Conservation (phyloP, 2,329 filamentous ascomycete species). For the Sodiomyces alkalinus region DNA sequence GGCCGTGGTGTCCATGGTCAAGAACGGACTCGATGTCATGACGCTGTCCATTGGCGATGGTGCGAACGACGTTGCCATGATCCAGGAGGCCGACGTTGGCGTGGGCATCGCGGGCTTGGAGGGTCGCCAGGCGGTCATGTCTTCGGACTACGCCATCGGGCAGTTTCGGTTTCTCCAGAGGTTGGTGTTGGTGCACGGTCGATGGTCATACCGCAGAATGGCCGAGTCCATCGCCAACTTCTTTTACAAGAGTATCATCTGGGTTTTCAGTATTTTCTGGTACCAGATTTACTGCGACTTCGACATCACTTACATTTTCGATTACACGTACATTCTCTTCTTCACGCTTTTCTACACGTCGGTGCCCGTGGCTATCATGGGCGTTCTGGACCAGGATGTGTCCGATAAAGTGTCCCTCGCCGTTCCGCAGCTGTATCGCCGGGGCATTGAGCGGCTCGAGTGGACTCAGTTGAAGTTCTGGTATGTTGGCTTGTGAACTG, state of each 20-base stretch:
- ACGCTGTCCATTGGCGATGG: constrained; percentile 87
- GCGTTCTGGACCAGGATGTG: constrained; percentile 93
- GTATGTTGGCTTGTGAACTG: constrained; percentile 34
- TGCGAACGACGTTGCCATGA: constrained; percentile 95
- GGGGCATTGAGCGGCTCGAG: constrained; percentile 89
- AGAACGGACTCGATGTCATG: constrained; percentile 88
- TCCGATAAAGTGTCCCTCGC: constrained; percentile 85
- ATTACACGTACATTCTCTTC: constrained; percentile 93
- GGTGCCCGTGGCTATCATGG: constrained; percentile 85
- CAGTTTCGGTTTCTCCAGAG: constrained; percentile 83
- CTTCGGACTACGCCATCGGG: constrained; percentile 86
- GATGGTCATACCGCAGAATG: constrained; percentile 91
- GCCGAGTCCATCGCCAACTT: constrained; percentile 95
- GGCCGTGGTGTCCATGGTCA: constrained; percentile 91
- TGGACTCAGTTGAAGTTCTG: constrained; percentile 97
- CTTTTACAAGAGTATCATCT: constrained; percentile 99
- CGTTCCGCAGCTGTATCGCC: constrained; percentile 87
- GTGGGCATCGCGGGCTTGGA: constrained; percentile 91
- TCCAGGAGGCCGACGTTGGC: constrained; percentile 92
- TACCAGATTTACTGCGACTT: constrained; percentile 93
- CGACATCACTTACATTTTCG: constrained; percentile 92
- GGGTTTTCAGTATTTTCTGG: constrained; percentile 95
- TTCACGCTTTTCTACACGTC: constrained; percentile 98
- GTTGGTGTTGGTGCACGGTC: constrained; percentile 75
- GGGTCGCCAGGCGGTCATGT: constrained; percentile 88